Base-by-base conservation (phyloP, 192 early-diverging fungal genomes). In the Backusella luteola region DNA sequence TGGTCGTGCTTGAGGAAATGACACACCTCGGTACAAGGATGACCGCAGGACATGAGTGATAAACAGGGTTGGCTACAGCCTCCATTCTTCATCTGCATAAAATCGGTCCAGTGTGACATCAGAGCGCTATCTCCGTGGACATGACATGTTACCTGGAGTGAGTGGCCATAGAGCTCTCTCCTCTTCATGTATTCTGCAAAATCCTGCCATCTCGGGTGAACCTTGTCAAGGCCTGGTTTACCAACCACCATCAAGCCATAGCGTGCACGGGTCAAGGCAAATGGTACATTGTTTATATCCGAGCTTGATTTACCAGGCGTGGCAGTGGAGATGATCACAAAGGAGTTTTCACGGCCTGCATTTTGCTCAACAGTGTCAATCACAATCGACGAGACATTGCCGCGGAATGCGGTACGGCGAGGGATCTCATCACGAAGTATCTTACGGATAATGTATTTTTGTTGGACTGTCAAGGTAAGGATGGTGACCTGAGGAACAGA, bases 11-110 rank as follows among this genome's bases (percentile, higher is more conserved):
- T 44, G 1, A 66, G 34, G 36, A 66, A 63, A 71, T 79, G 78
- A 29, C 78, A 79, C 38, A 77, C 76, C 29, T 81, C 67, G 4
- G 56, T 63, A 56, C 80, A 81, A 7, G 67, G 41, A 74, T 81
- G 80, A 0, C 80, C 80, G 66, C 75, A 76, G 3, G 68, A 14
- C 63, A 81, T 67, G 19, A 81, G 46, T 1, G 53, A 68, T 4
- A 36, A 19, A 49, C 79, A 80, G 6, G 42, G 32, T 5, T 66
- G 15, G 4, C 39, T 38, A 69, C 80, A 81, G 0, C 80, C 80
- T 8, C 80, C 80, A 41, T 81, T 74, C 9, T 19, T 35, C 23
- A 73, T 35, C 19, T 67, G 15, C 3, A 23, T 38, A 74, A 81
- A 81, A 7, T 73, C 49, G 7, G 36, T 32, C 42, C 42, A 73